A percentile compares a stretch with the other conserved stretches of the same genome.
phyloP scores from a whole-genome alignment of 495 filamentous ascomycete genomes.

The Chaetomium tenue region DNA sequence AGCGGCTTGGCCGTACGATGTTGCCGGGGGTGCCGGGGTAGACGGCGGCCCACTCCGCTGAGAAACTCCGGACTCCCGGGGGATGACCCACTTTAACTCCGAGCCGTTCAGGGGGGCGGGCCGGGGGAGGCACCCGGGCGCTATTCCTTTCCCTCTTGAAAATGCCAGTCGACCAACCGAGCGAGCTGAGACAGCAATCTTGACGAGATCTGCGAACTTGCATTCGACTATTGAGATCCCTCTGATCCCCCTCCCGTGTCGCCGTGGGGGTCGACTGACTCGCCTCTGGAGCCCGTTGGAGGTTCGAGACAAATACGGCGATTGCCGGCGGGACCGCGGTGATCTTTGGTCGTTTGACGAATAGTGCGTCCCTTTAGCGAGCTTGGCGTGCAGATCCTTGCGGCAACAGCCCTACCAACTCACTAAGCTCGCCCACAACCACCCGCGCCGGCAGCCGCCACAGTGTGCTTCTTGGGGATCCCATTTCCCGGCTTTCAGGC shows the following conservation, averaged over 20 bases:
- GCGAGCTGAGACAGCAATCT: neutral
- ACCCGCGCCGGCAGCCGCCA: neutral
- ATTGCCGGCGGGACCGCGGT: neutral
- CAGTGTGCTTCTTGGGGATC: neutral
- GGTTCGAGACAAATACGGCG: neutral
- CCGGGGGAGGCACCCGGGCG: neutral
- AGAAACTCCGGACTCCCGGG: constrained; percentile 24
- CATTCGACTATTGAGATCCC: neutral
- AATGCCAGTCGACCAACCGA: neutral
- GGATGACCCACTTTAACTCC: constrained; percentile 21
- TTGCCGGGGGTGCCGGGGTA: neutral
- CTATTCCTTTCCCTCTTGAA: neutral
- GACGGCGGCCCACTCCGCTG: constrained; percentile 7
- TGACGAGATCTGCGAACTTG: constrained; percentile 1
- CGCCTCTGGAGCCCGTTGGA: neutral
- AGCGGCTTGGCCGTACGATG: neutral
- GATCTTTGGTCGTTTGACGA: constrained; percentile 1
- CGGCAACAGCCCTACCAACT: neutral
- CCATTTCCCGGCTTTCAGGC: no score
- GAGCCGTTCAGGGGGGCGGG: neutral
- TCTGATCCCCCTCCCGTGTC: neutral
- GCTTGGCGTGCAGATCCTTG: constrained; percentile 4
- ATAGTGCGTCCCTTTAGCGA: neutral
- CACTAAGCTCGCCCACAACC: neutral
- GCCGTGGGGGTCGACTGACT: constrained; percentile 10